Evolutionary conservation across 805 yeast species (phyloP).

Genomic region (Hanseniaspora occidentalis): DNA sequence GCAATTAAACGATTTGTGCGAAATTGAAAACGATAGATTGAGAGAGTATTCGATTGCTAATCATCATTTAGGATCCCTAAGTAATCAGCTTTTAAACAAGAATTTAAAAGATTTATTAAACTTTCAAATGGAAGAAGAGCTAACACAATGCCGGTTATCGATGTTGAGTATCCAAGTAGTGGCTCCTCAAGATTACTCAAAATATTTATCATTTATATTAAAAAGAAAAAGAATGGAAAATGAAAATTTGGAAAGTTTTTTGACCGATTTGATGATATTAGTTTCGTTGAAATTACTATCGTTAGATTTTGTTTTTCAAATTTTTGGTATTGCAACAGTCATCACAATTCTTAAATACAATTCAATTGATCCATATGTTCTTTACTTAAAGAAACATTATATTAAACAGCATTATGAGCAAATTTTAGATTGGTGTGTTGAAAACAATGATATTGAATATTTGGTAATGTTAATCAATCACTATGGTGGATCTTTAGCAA

Average conservation of each 20-base stretch:
- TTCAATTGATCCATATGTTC: conserved; percentile 12
- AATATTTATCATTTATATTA: conserved; percentile 21
- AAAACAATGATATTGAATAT: conserved; percentile 8
- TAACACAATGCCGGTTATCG: conserved; percentile 10
- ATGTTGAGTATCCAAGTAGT: conserved; percentile 15
- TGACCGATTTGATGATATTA: conserved; percentile 13
- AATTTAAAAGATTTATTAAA: conserved; percentile 21
- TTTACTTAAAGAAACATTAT: conserved; percentile 14
- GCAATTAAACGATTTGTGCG: conserved; percentile 17
- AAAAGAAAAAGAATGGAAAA: conserved; percentile 18
- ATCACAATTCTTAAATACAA: not conserved
- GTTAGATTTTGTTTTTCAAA: conserved; percentile 8
- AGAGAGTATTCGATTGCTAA: conserved; percentile 12
- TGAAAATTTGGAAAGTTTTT: no score
- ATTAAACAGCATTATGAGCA: conserved; percentile 12
- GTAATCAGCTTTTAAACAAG: conserved; percentile 16
- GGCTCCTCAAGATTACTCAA: conserved; percentile 18
- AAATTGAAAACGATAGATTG: conserved; percentile 17
- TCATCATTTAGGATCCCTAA: conserved; percentile 1
- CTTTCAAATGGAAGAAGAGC: conserved; percentile 4
- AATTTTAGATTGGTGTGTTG: conserved; percentile 11
- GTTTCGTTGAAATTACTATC: conserved; percentile 18
- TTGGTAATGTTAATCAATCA: not conserved
- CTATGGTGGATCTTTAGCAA: not conserved
- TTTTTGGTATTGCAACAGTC: conserved; percentile 5